Percentiles rank a stretch among this genome's conserved stretches.
Conservation (phyloP, 768 basidiomycete genomes). For the Mycena floridula region DNA sequence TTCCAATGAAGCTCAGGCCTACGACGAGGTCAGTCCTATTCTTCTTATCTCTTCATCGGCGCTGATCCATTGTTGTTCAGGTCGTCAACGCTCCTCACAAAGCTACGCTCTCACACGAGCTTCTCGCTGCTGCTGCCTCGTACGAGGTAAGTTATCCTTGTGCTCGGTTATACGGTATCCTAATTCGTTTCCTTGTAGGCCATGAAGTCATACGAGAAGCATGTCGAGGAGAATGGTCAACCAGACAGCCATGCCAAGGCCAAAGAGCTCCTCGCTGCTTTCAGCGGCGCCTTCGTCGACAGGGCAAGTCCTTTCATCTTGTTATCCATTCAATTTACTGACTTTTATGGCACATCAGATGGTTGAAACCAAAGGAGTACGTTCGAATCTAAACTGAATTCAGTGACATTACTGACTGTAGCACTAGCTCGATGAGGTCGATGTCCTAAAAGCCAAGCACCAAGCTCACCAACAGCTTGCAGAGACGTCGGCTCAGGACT, state of each 20-base stretch:
- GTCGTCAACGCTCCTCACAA: conserved; percentile 36
- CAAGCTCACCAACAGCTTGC: conserved; percentile 18
- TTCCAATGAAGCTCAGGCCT: conserved; percentile 15
- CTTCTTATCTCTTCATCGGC: background rate
- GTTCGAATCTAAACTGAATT: conserved; percentile 8
- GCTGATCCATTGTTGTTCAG: conserved; percentile 12
- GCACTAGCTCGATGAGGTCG: conserved; percentile 36
- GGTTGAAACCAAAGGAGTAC: conserved; percentile 47
- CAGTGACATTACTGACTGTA: background rate
- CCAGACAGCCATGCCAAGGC: conserved; percentile 35
- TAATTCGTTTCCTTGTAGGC: conserved; percentile 24
- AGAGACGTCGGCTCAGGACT: background rate
- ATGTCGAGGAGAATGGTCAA: conserved; percentile 36
- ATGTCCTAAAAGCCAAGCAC: conserved; percentile 35
- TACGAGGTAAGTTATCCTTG: conserved; percentile 36
- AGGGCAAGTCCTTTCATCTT: conserved; percentile 5
- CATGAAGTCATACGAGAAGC: conserved; percentile 43
- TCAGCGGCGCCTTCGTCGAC: conserved; percentile 38
- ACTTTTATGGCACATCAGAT: too few species aligned
- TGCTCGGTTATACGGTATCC: background rate
- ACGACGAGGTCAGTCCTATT: conserved; percentile 12
- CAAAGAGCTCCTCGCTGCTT: conserved; percentile 43
- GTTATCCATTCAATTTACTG: background rate
- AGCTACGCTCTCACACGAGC: conserved; percentile 45
- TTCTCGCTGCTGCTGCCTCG: conserved; percentile 49